Percentiles rank a stretch among this genome's conserved stretches.
These are phyloP conservation scores for Moniliella sp. DNA, from an alignment of 1,284 basidiomycete genomes.

Conservation along the genomic window DNA sequence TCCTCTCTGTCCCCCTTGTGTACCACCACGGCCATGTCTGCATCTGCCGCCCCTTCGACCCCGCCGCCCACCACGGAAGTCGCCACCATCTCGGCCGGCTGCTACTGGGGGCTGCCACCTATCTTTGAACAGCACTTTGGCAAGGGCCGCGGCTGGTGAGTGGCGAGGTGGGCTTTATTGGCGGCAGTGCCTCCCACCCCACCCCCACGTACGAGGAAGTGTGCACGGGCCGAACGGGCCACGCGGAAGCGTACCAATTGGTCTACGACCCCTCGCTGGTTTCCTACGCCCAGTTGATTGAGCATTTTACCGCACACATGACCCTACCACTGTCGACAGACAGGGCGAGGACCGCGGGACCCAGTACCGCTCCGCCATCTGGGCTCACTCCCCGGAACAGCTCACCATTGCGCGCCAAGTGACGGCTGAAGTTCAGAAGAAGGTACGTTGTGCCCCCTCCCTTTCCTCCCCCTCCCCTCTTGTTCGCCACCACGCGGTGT, in stretches of 20 bases:
- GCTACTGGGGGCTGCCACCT: conserved; percentile 31
- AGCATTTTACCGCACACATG: conserved; percentile 51
- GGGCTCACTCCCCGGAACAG: conserved; percentile 58
- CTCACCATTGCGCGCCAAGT: conserved; percentile 52
- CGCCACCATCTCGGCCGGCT: conserved; percentile 20
- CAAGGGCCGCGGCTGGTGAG: conserved; percentile 25
- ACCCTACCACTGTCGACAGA: conserved; percentile 49
- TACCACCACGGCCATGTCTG: conserved; percentile 6
- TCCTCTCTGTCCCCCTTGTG: no score
- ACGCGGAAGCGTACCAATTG: conserved; percentile 70
- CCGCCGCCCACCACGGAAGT: conserved; percentile 1
- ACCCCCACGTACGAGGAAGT: conserved; percentile 49
- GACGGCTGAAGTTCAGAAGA: conserved; percentile 62
- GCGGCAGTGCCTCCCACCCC: conserved; percentile 20
- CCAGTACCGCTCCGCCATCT: conserved; percentile 79
- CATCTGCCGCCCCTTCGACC: conserved; percentile 4
- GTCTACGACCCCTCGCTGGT: conserved; percentile 61
- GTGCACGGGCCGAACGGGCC: conserved; percentile 50
- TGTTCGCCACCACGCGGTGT: not conserved
- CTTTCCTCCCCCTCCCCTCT: not conserved
- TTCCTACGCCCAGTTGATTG: conserved; percentile 59
- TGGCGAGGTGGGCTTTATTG: conserved; percentile 24
- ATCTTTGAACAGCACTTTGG: conserved; percentile 26
- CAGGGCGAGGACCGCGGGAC: conserved; percentile 34
- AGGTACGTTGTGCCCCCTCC: conserved; percentile 22